Evolutionary conservation across 2,329 filamentous ascomycete species (phyloP).

Genomic region (Cercospora janseana): DNA sequence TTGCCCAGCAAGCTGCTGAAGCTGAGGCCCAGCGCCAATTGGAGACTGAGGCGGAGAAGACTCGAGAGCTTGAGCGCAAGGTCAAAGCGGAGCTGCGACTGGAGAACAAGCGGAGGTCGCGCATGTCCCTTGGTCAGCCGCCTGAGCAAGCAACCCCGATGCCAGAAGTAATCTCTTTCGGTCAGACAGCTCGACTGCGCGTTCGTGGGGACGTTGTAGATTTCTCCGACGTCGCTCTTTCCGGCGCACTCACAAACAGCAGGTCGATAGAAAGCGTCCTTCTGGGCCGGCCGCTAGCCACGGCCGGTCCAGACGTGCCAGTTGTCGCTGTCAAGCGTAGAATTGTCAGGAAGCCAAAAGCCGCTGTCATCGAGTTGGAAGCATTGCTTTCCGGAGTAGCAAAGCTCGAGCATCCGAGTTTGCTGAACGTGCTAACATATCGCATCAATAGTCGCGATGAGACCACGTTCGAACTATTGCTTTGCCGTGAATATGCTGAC

Average conservation of each 20-base stretch:
- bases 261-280: conserved; percentile 19
- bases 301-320: conserved; percentile 14
- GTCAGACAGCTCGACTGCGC: conserved; percentile 29
- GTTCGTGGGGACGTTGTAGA: conserved; percentile 24
- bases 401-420: conserved; percentile 69
- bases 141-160: conserved; percentile 8
- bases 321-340: conserved; percentile 33
- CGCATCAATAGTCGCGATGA: conserved; percentile 30
- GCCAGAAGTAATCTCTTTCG: conserved; percentile 31
- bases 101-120: conserved; percentile 68
- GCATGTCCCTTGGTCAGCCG: conserved; percentile 51
- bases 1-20: conserved; percentile 50
- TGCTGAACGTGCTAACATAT: conserved; percentile 75
- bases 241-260: conserved; percentile 22
- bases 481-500: conserved; percentile 33
- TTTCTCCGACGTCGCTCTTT: conserved; percentile 30
- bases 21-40: conserved; percentile 42
- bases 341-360: conserved; percentile 28
- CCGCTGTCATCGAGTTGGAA: conserved; percentile 34
- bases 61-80: conserved; percentile 64
- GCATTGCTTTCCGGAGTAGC: conserved; percentile 66
- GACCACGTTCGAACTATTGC: conserved; percentile 25
- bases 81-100: conserved; percentile 70
- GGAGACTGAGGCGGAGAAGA: conserved; percentile 31
- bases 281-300: conserved; percentile 26